Conservation (phyloP, 106 monocot genomes). For the Allium sativum region DNA sequence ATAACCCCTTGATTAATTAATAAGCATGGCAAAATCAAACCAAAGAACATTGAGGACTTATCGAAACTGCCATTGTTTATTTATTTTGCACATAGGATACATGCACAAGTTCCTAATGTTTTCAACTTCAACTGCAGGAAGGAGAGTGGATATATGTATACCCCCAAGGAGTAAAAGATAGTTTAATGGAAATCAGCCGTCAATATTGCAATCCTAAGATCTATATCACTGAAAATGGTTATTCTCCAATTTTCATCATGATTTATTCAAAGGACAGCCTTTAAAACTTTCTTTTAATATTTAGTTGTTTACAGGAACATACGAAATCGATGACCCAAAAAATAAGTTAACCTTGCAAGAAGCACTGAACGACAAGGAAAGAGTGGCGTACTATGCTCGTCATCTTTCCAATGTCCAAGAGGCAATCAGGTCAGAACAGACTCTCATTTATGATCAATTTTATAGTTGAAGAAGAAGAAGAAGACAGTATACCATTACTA, state of each 20-base stretch:
- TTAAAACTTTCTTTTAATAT: background rate
- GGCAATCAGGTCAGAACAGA: slow-evolving; percentile 7
- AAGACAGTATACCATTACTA: no score
- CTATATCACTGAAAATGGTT: slow-evolving; percentile 19
- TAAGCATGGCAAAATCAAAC: no score
- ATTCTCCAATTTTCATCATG: background rate
- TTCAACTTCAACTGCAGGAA: background rate
- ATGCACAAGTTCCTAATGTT: no score
- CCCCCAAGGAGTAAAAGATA: slow-evolving; percentile 7
- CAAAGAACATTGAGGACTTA: no score
- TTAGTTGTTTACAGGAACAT: background rate
- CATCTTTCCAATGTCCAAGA: slow-evolving; percentile 11
- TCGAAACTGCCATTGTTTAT: no score
- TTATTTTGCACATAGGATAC: no score
- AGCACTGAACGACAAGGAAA: background rate
- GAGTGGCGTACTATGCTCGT: slow-evolving; percentile 6
- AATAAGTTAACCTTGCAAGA: background rate
- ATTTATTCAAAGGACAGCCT: background rate
- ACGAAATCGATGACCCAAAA: slow-evolving; percentile 2
- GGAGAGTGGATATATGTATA: slow-evolving; percentile 18
- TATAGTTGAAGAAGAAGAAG: no score
- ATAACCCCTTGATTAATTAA: no score
- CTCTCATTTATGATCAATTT: no score
- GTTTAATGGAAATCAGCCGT: background rate
- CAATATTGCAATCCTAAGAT: slow-evolving; percentile 12